Evolutionary conservation across 2,329 filamentous ascomycete genomes (phyloP).

Genomic region (Colletotrichum lupini): DNA sequence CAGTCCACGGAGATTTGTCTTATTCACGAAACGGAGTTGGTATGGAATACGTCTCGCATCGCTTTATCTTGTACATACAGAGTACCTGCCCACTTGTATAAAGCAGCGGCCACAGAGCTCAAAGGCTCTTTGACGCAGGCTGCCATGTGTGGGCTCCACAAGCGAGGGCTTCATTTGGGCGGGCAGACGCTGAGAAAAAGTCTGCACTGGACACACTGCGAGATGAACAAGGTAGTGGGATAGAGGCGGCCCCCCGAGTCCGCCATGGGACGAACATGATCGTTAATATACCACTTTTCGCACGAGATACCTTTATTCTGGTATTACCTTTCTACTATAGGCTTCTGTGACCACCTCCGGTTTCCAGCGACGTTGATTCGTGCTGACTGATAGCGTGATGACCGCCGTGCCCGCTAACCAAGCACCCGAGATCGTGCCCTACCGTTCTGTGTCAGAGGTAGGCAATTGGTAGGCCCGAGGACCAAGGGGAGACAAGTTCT

Average conservation of each 20-base stretch:
- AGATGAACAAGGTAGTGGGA: too few species aligned
- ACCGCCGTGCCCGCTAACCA: not conserved
- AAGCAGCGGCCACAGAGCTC: not conserved
- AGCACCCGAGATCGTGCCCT: not conserved
- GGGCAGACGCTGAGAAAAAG: not conserved
- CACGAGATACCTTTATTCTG: not conserved
- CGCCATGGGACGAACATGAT: not conserved
- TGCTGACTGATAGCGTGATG: too few species aligned
- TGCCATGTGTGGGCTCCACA: not conserved
- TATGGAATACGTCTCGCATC: not conserved
- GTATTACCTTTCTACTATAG: not conserved
- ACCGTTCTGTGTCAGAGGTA: not conserved
- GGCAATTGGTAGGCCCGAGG: not conserved
- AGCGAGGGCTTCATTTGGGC: conserved; percentile 11
- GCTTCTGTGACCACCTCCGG: too few species aligned
- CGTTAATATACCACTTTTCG: conserved; percentile 11
- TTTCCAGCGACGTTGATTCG: too few species aligned
- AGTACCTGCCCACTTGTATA: conserved; percentile 18
- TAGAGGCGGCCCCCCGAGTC: conserved; percentile 1
- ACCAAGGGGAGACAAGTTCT: not conserved
- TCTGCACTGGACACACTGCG: not conserved
- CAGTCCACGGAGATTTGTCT: not conserved
- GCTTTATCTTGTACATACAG: conserved; percentile 15
- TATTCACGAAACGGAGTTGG: conserved; percentile 18
- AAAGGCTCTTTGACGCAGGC: not conserved